These are phyloP conservation scores for Coemansia sp. DNA, from an alignment of 192 early-diverging fungal species.

Conservation along the genomic window DNA sequence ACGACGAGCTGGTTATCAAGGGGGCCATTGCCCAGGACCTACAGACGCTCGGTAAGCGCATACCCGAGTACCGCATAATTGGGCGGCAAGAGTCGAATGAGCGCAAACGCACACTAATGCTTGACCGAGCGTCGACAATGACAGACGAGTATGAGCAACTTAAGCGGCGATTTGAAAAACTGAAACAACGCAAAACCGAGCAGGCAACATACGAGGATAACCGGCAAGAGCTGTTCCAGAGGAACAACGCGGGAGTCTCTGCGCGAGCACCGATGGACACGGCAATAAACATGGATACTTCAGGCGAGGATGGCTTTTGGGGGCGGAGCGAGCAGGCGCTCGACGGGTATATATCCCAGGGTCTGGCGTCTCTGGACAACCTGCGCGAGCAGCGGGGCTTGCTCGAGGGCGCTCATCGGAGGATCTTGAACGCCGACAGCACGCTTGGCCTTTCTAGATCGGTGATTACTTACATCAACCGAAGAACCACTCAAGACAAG, in stretches of 20 bases:
- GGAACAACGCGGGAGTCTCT: neutral
- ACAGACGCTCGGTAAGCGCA: conserved; percentile 39
- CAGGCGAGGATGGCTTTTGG: conserved; percentile 39
- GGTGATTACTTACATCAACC: conserved; percentile 47
- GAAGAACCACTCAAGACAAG: conserved; percentile 51
- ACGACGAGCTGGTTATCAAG: conserved; percentile 14
- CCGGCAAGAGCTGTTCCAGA: conserved; percentile 37
- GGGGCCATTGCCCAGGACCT: conserved; percentile 37
- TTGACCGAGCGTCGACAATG: conserved; percentile 36
- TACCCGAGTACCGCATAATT: conserved; percentile 43
- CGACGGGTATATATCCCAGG: conserved; percentile 46
- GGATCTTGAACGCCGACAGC: conserved; percentile 36
- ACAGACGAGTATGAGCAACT: conserved; percentile 42
- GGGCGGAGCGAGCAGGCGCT: conserved; percentile 31
- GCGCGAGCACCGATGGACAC: conserved; percentile 26
- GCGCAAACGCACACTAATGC: conserved; percentile 46
- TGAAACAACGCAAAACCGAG: conserved; percentile 24
- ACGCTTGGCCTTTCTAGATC: conserved; percentile 44
- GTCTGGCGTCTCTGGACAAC: conserved; percentile 39
- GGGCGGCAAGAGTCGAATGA: conserved; percentile 45
- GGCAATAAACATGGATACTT: conserved; percentile 33
- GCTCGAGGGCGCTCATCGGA: conserved; percentile 28
- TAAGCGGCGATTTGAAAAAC: conserved; percentile 40
- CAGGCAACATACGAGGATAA: conserved; percentile 12
- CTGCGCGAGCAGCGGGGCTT: conserved; percentile 42